Conservation (phyloP, 108 stramenopile species). For the Asterionellopsis glacialis region DNA sequence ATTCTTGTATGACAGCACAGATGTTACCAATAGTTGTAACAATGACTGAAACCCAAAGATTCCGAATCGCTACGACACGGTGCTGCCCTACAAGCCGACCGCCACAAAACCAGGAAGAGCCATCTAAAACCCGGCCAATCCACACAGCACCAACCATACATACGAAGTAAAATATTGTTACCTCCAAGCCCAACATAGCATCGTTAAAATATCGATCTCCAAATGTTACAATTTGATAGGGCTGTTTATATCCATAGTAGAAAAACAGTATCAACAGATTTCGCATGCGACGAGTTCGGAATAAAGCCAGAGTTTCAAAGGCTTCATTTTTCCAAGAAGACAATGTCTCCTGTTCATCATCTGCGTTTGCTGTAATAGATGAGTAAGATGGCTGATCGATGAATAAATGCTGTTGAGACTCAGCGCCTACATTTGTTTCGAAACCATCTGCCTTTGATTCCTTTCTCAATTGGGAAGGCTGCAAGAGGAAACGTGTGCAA, state of each 20-base stretch:
- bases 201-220: conserved; percentile 36
- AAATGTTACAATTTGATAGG: conserved; percentile 52
- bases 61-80: conserved; percentile 15
- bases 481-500: conserved; percentile 34
- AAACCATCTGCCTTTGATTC: background rate
- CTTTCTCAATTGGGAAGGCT: conserved; percentile 16
- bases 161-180: conserved; percentile 42
- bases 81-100: background rate
- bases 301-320: conserved; percentile 23
- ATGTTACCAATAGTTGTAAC: conserved; percentile 28
- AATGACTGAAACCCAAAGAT: conserved; percentile 19
- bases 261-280: conserved; percentile 34
- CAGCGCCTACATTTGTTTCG: too few species aligned
- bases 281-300: conserved; percentile 21
- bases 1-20: conserved; percentile 12
- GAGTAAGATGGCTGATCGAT: too few species aligned
- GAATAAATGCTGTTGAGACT: background rate
- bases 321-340: conserved; percentile 36
- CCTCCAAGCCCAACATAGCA: conserved; percentile 37
- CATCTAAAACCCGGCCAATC: conserved; percentile 33
- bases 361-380: too few species aligned
- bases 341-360: too few species aligned
- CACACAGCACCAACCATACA: conserved; percentile 38
- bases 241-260: conserved; percentile 60
- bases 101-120: background rate